Evolutionary conservation across 2,329 filamentous ascomycete species (phyloP), one percentile per base, ranked within the genome.

Genomic region (Trichoderma gracile): DNA sequence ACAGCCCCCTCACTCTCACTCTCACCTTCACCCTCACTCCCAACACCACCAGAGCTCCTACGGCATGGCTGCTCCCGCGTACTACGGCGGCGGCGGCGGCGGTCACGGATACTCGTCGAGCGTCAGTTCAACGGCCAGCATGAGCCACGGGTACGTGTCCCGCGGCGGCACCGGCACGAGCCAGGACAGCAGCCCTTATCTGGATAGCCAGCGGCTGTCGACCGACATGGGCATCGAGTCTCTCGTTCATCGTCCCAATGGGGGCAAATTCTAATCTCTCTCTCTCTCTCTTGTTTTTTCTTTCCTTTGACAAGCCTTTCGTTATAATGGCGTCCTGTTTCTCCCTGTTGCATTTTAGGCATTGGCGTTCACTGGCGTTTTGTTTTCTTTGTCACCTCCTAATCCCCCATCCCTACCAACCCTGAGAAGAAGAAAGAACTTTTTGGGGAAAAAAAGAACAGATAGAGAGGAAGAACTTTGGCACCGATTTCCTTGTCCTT

Each of bases 141-240:
- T 67, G 27, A 73, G 72, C n/a, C 75, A 79, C 67, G 72, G 75
- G 1, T 75, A 76, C 27, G 69, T 69, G 15, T 68, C 70, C 5
- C 68, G 73, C 62, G 69, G 69, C 3, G 69, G 64, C 21, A 67
- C 66, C 63, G 72, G 71, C 4, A 71, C 68, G 46, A 71, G 71
- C 58, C 76, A 79, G 67, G 77, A 76, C 12, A 76, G 74, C 30
- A 82, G 81, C 64, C 80, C 81, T 3, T 84, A 84, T 65, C 72
- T 83, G 75, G 75, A 69, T 67, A 75, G 77, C 9, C 79, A 80
- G 68, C 75, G 84, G 47, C 76, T 86, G 62, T 78, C 84, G 6
- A 81, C 82, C 55, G 85, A 87, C 69, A 87, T 88, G 84, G 84
- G 83, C 25, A 87, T 88, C 69, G 82, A 82, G 58, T 78, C 82